A percentile compares a stretch with the other conserved stretches of the same genome.
These are phyloP conservation scores for Floccularia luteovirens DNA, from an alignment of 768 basidiomycete species.

Conservation along the genomic window DNA sequence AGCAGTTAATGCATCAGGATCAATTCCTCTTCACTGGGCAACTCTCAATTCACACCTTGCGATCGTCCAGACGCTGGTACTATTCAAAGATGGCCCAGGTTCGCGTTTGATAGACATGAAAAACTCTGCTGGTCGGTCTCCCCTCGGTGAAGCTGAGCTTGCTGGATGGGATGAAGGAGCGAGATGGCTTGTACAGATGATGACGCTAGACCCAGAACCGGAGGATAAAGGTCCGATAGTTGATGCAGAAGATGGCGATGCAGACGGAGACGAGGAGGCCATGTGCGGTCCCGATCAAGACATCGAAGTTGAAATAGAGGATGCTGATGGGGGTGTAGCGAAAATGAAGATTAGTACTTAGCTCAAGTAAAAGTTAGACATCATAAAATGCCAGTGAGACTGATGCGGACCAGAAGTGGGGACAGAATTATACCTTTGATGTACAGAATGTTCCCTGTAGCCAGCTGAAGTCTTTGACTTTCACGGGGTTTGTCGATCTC, in stretches of 20 bases:
- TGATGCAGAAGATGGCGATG: conserved; percentile 24
- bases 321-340: conserved; percentile 63
- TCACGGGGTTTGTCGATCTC: too few relatives aligned
- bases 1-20: conserved; percentile 60
- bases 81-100: conserved; percentile 50
- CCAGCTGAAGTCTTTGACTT: too few relatives aligned
- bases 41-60: conserved; percentile 74
- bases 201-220: conserved; percentile 55
- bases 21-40: conserved; percentile 91
- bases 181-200: conserved; percentile 73
- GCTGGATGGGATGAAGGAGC: conserved; percentile 82
- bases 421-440: too few relatives aligned
- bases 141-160: conserved; percentile 77
- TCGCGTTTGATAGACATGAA: conserved; percentile 67
- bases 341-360: conserved; percentile 45
- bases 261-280: conserved; percentile 26
- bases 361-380: conserved; percentile 2
- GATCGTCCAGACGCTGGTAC: conserved; percentile 51
- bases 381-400: too few relatives aligned
- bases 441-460: too few relatives aligned
- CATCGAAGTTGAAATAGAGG: conserved; percentile 65
- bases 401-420: too few relatives aligned
- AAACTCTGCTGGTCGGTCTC: conserved; percentile 64
- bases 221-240: too few relatives aligned
- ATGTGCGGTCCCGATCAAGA: conserved; percentile 25